Percentiles rank a stretch among this genome's conserved stretches.
Evolutionary conservation across 352 stramenopile species (phyloP).

Genomic region (Phytophthora europaea): DNA sequence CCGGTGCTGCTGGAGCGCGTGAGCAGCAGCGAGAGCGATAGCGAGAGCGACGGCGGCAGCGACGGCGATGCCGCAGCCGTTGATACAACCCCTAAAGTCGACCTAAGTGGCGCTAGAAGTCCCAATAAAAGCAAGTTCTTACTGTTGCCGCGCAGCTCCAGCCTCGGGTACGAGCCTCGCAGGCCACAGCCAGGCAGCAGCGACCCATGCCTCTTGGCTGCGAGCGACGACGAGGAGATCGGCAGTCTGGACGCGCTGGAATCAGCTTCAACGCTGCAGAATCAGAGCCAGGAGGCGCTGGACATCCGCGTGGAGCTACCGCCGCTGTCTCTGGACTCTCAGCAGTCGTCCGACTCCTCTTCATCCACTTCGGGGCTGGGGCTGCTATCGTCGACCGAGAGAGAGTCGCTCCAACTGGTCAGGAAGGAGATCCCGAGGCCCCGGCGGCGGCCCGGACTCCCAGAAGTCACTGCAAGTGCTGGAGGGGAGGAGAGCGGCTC

Average conservation of each 20-base stretch:
- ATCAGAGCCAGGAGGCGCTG: slow-evolving; percentile 7
- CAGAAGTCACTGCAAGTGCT: slow-evolving; percentile 2
- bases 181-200: slow-evolving; percentile 17
- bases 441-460: slow-evolving; percentile 10
- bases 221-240: slow-evolving; percentile 30
- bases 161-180: slow-evolving; percentile 21
- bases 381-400: slow-evolving; percentile 20
- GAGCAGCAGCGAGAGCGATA: slow-evolving; percentile 17
- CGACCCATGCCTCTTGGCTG: slow-evolving; percentile 38
- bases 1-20: slow-evolving; percentile 18
- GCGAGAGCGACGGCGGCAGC: background rate
- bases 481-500: slow-evolving; percentile 1
- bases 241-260: slow-evolving; percentile 37
- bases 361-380: slow-evolving; percentile 24
- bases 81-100: background rate
- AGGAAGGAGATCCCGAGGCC: slow-evolving; percentile 27
- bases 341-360: slow-evolving; percentile 10
- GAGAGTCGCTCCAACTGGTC: slow-evolving; percentile 10
- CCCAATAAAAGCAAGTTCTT: slow-evolving; percentile 18
- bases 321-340: slow-evolving; percentile 7
- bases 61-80: slow-evolving; percentile 12
- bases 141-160: slow-evolving; percentile 26
- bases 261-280: slow-evolving; percentile 11
- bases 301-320: slow-evolving; percentile 14
- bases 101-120: slow-evolving; percentile 5